A percentile compares a stretch with the other conserved stretches of the same genome.
Conservation (phyloP, 2,329 filamentous ascomycete species). For the Botrytis sinoallii region DNA sequence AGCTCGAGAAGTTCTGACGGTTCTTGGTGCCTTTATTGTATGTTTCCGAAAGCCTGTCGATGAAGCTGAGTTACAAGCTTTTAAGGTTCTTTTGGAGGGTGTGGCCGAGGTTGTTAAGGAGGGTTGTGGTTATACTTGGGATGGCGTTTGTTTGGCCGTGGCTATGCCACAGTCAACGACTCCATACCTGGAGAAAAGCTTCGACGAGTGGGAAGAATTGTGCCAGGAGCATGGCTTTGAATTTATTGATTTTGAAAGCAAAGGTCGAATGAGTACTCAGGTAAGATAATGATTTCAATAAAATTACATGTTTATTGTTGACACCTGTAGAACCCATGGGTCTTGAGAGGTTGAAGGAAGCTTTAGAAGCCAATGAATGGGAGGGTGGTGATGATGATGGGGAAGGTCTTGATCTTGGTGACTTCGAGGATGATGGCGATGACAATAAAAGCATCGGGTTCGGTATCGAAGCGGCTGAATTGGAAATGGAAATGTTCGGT, state of each 20-base stretch:
- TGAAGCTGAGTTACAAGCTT: constrained; percentile 24
- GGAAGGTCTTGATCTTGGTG: constrained; percentile 40
- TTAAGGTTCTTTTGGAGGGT: constrained; percentile 47
- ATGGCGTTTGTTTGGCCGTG: constrained; percentile 59
- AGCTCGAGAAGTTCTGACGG: constrained; percentile 59
- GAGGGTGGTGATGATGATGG: constrained; percentile 40
- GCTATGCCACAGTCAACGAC: constrained; percentile 44
- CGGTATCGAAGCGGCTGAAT: constrained; percentile 37
- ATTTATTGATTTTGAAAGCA: constrained; percentile 54
- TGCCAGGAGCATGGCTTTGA: constrained; percentile 58
- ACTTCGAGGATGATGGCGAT: constrained; percentile 37
- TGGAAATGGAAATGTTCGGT: constrained; percentile 41
- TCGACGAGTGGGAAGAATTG: constrained; percentile 59
- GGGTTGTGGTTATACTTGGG: constrained; percentile 60
- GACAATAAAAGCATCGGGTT: constrained; percentile 34
- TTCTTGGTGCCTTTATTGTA: constrained; percentile 58
- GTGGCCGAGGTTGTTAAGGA: constrained; percentile 55
- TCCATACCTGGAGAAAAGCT: constrained; percentile 39
- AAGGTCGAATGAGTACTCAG: constrained; percentile 55
- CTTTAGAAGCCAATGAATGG: constrained; percentile 66
- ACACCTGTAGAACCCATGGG: constrained; percentile 52
- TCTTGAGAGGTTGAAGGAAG: constrained; percentile 57
- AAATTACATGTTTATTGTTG: constrained; percentile 13
- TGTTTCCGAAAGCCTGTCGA: constrained; percentile 47
- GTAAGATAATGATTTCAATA: constrained; percentile 40